Evolutionary conservation across 2,329 filamentous ascomycete species (phyloP).

Genomic region (Trichoderma koningiopsis): DNA sequence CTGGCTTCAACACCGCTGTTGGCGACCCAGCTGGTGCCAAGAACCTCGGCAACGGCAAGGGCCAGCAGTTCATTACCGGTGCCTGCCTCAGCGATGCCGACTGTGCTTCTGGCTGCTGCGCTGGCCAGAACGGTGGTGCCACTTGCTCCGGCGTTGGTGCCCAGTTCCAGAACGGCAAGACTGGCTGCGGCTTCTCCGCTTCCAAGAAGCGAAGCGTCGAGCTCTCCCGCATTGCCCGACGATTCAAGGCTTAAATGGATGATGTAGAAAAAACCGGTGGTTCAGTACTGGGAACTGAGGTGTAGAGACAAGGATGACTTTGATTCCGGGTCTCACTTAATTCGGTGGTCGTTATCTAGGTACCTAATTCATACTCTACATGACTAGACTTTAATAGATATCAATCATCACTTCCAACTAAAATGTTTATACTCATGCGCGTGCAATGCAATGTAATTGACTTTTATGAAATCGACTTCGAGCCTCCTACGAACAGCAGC

Average conservation of each 20-base stretch:
- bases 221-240: background rate
- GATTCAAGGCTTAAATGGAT: conserved; percentile 17
- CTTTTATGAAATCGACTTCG: background rate
- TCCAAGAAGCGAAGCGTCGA: conserved; percentile 23
- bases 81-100: conserved; percentile 32
- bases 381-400: conserved; percentile 19
- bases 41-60: conserved; percentile 33
- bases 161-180: conserved; percentile 39
- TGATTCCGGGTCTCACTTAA: conserved; percentile 1
- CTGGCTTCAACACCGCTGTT: conserved; percentile 25
- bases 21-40: conserved; percentile 31
- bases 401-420: conserved; percentile 4
- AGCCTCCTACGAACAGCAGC: background rate
- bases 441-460: background rate
- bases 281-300: background rate
- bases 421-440: background rate
- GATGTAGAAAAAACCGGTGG: background rate
- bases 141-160: conserved; percentile 31
- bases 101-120: conserved; percentile 39
- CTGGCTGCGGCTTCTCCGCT: conserved; percentile 37
- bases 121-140: conserved; percentile 24
- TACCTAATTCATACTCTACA: conserved; percentile 13
- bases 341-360: conserved; percentile 17
- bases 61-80: conserved; percentile 36
- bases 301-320: conserved; percentile 2